A percentile compares a stretch with the other conserved stretches of the same genome.
phyloP scores from a whole-genome alignment of 768 basidiomycete species.

The Cystofilobasidium capitatum region DNA sequence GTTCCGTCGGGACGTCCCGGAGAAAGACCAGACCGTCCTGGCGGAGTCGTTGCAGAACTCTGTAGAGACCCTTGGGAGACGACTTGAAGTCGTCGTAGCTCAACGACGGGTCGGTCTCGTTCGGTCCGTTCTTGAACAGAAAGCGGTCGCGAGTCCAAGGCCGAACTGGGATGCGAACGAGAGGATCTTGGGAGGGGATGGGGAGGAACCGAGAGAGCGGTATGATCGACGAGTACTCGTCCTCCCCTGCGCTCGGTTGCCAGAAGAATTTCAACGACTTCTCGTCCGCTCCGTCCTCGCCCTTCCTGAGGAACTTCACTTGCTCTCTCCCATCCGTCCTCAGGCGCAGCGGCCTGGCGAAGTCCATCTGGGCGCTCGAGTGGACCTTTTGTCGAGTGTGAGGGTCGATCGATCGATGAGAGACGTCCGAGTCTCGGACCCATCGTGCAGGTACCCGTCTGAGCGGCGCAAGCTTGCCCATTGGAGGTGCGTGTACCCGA shows the following conservation, averaged over 20 bases:
- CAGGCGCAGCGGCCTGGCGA: neutral
- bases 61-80: slow-evolving; percentile 46
- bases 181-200: neutral
- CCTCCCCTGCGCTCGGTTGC: neutral
- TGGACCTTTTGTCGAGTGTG: slow-evolving; percentile 15
- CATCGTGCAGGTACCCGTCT: slow-evolving; percentile 10
- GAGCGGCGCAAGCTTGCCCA: neutral
- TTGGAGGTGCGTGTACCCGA: neutral
- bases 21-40: slow-evolving; percentile 66
- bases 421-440: slow-evolving; percentile 22
- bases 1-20: slow-evolving; percentile 54
- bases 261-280: slow-evolving; percentile 2
- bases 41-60: slow-evolving; percentile 60
- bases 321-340: neutral
- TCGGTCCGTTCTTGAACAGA: neutral
- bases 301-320: neutral
- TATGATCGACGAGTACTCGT: neutral
- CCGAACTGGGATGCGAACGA: neutral
- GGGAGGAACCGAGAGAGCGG: neutral
- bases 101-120: slow-evolving; percentile 46
- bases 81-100: slow-evolving; percentile 48
- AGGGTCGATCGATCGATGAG: slow-evolving; percentile 5
- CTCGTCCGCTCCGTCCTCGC: neutral
- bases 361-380: slow-evolving; percentile 7
- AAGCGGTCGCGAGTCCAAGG: neutral